Base-by-base conservation (phyloP, 2,329 filamentous ascomycete species). In the Xylaria sp. region DNA sequence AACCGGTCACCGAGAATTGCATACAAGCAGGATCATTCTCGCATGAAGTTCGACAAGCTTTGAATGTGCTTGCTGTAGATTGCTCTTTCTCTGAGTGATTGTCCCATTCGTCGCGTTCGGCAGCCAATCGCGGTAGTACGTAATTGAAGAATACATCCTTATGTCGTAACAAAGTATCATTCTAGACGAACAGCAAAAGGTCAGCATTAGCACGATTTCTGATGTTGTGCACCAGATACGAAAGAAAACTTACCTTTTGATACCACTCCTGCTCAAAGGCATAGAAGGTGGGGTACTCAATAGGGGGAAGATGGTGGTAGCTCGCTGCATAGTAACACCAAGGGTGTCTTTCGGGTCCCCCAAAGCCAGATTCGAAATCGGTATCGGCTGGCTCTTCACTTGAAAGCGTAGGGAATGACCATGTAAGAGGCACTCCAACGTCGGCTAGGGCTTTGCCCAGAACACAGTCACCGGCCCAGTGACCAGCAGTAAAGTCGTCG, bases 391-490 rank as follows among this genome's bases (percentile, higher is more conserved):
- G 77, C 56, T 78, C 78, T 50, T 74, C 74, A 55, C 68, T 70
- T 2, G 78, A 75, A 28, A 82, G 70, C 21, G 78, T 79, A 8
- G 83, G 83, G 78, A 80, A 84, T 0, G 80, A 77, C 66, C 76
- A 80, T 6, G 76, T 74, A 31, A 84, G 71, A 6, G 73, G 72
- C 4, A 84, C 75, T 23, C 79, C 80, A 4, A 79, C 76, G 61
- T 84, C 81, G 2, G 70, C 67, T 12, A 85, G 67, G 3, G 80
- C 78, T 61, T 80, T 81, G 17, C 79, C 79, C 3, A 85, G 73
- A 6, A 84, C 78, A 50, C 82, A 82, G 57, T 84, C 82, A 1
- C 81, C 82, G 0, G 82, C 82, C 75, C 79, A 81, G 65, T 83
- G 79, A 33, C 69, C 64, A n/a, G 73, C 74, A 0, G 83, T 83